Evolutionary conservation across 768 basidiomycete species (phyloP), one percentile per base, ranked within the genome.

Genomic region (Rhizopogon vinicolor): DNA sequence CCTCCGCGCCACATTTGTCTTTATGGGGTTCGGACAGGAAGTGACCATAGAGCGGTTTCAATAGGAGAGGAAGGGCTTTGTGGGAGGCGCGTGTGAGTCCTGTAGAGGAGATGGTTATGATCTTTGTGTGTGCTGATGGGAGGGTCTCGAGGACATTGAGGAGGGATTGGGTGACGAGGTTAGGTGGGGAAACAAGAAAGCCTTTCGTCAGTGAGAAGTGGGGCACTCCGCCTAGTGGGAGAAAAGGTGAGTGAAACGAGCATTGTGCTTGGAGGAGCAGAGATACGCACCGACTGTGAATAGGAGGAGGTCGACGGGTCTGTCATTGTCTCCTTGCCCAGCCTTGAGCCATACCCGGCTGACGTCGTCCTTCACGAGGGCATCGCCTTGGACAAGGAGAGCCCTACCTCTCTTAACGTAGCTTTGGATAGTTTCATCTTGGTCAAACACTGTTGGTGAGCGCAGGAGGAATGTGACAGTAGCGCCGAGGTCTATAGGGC

Each of bases 391-490:
- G 9, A 85, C 62, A 7, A 88, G 67, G 10, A 67, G 74, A 1
- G 81, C 87, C 51, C 75, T 75, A 5, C 84, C 84, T 0, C 72
- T 62, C 45, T 72, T 64, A 46, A 88, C 61, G 63, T 80, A 78
- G 9, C 58, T 56, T 59, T 87, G 79, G n/a, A 89, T 78, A 2
- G 58, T 60, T 22, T 72, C 69, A 59, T 89, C 81, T 7, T 68
- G 58, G 43, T 86, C 83, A 58, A 89, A 87, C 4, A 75, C 73
- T 8, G 69, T 58, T 0, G 77, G 69, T 16, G 71, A 75, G 31
- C 87, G 80, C 37, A 89, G 74, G 12, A 88, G 74, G 60, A 85
- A 87, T 0, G 85, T 85, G 0, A 88, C 82, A 2, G 75, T 82
- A 3, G 79, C 74, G 40, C 86, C 86, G 50, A 75, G 67, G 5